phyloP scores from a whole-genome alignment of 768 basidiomycete genomes.

The Infundibulicybe gibba region DNA sequence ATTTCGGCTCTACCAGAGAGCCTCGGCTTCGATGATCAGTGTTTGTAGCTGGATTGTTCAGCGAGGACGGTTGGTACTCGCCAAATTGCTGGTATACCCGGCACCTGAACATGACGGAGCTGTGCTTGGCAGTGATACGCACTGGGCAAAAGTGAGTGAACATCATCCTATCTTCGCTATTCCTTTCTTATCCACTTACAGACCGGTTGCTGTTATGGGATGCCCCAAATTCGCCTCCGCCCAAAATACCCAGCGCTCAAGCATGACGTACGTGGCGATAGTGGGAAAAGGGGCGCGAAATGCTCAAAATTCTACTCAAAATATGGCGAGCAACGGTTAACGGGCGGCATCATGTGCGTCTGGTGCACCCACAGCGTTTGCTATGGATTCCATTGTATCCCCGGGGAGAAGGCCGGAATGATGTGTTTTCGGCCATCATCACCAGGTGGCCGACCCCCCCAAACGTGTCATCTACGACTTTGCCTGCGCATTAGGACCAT shows the following conservation, averaged over 20 bases:
- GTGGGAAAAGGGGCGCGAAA: constrained; percentile 8
- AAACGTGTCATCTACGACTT: too few relatives aligned
- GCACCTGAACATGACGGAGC: neutral
- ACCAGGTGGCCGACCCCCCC: too few relatives aligned
- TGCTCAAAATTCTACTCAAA: too few relatives aligned
- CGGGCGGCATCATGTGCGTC: too few relatives aligned
- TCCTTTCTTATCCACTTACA: neutral
- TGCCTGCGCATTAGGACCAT: too few relatives aligned
- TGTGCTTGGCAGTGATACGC: neutral
- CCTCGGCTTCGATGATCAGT: neutral
- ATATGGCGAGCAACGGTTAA: too few relatives aligned
- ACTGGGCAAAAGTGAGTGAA: constrained; percentile 10
- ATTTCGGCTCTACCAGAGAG: neutral
- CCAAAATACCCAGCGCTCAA: constrained; percentile 21
- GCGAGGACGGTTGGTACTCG: constrained; percentile 4
- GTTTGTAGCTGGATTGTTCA: constrained; percentile 8
- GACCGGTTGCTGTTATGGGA: constrained; percentile 25
- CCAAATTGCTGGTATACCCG: neutral
- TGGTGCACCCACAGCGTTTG: neutral
- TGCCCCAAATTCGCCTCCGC: constrained; percentile 22
- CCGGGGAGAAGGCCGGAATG: too few relatives aligned
- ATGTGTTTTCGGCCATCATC: too few relatives aligned
- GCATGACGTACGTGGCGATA: constrained; percentile 12
- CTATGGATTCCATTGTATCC: too few relatives aligned
- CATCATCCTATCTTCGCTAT: neutral